phyloP scores from a whole-genome alignment of 352 stramenopile genomes.

The Phytophthora pinifolia region DNA sequence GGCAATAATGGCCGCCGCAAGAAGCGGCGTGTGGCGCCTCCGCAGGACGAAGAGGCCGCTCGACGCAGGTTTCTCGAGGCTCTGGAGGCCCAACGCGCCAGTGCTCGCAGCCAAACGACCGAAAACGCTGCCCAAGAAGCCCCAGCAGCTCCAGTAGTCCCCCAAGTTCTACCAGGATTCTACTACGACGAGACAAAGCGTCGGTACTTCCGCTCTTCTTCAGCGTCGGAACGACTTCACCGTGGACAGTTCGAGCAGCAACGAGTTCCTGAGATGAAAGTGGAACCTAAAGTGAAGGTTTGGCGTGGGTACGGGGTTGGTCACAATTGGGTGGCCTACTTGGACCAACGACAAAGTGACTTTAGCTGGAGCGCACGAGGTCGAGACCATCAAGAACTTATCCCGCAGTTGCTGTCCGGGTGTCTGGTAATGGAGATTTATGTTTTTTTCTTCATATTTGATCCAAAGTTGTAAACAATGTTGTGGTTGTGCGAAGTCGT shows the following conservation, averaged over 20 bases:
- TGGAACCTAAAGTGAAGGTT: constrained; percentile 8
- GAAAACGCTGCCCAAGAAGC: constrained; percentile 5
- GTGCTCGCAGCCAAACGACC: constrained; percentile 24
- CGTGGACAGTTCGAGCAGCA: constrained; percentile 22
- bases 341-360: constrained; percentile 38
- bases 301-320: constrained; percentile 8
- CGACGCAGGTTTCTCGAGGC: constrained; percentile 53
- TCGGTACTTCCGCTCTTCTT: constrained; percentile 51
- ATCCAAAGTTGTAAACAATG: too few species aligned
- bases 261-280: constrained; percentile 8
- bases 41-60: constrained; percentile 26
- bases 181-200: constrained; percentile 55
- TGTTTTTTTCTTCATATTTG: neutral
- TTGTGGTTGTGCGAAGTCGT: constrained; percentile 10
- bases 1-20: constrained; percentile 24
- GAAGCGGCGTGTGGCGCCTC: constrained; percentile 28
- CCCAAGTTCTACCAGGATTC: constrained; percentile 42
- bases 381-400: constrained; percentile 27
- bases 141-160: constrained; percentile 3
- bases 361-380: constrained; percentile 30
- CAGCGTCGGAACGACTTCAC: constrained; percentile 13
- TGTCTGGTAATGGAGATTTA: constrained; percentile 28
- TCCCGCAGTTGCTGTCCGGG: constrained; percentile 28
- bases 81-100: constrained; percentile 58
- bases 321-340: constrained; percentile 31